Conservation (phyloP, 345 rosid species). For the Cardamine chenopodiifolia region DNA sequence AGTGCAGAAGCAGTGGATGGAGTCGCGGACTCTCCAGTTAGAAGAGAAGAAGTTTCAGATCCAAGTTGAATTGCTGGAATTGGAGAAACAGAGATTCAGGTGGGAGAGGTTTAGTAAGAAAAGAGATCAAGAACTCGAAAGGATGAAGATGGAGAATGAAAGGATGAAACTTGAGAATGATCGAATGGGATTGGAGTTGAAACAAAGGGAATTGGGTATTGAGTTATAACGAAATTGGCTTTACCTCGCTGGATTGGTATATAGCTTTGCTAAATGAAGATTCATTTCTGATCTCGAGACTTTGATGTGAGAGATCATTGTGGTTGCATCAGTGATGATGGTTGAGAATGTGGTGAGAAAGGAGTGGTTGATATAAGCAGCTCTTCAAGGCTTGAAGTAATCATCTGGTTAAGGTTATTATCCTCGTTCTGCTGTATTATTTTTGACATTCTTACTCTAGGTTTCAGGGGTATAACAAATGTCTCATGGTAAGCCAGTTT, state of each 20-base stretch:
- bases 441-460: constrained; percentile 11
- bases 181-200: constrained; percentile 68
- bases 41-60: constrained; percentile 86
- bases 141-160: constrained; percentile 79
- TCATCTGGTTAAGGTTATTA: constrained; percentile 10
- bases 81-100: constrained; percentile 80
- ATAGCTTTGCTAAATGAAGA: constrained; percentile 1
- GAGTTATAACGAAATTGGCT: not conserved
- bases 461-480: constrained; percentile 6
- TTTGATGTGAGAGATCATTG: constrained; percentile 38
- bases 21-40: constrained; percentile 65
- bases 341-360: constrained; percentile 2
- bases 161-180: constrained; percentile 92
- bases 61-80: constrained; percentile 70
- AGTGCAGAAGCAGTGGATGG: constrained; percentile 68
- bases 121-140: constrained; percentile 76
- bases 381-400: not conserved
- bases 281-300: constrained; percentile 15
- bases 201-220: constrained; percentile 47
- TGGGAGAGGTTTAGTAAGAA: constrained; percentile 85
- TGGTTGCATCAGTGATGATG: constrained; percentile 20
- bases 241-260: constrained; percentile 14
- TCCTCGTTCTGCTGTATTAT: constrained; percentile 8
- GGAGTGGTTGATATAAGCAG: constrained; percentile 6
- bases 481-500: not conserved